Evolutionary conservation across 1,284 basidiomycete species (phyloP).

Genomic region (Naganishia sp.): DNA sequence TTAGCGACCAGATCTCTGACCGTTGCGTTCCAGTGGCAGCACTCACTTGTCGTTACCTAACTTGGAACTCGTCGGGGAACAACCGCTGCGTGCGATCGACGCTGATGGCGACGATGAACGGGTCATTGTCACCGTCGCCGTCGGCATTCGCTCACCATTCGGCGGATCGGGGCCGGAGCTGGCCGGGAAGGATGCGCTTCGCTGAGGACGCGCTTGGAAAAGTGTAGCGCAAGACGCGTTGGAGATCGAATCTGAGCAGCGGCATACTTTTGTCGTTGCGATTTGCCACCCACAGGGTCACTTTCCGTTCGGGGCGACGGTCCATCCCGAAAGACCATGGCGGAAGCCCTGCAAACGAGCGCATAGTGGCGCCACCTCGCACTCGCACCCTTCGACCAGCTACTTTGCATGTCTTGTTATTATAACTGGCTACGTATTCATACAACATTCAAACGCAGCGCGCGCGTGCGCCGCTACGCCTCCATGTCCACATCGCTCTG

Average conservation of each 20-base stretch:
- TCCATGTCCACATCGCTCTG: slow-evolving; percentile 54
- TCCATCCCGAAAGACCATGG: no score
- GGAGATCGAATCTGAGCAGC: not conserved
- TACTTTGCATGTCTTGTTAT: not conserved
- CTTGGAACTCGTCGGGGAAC: no score
- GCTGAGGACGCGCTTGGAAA: not conserved
- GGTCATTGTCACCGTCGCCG: slow-evolving; percentile 3
- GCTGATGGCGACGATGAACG: not conserved
- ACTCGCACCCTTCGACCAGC: no score
- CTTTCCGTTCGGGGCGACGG: no score
- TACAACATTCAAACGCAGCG: not conserved
- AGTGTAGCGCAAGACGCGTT: not conserved
- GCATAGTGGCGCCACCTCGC: no score
- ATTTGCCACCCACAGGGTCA: no score
- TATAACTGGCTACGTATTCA: not conserved
- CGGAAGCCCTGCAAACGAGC: no score
- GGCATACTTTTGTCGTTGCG: not conserved
- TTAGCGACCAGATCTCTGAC: no score
- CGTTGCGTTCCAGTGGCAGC: not conserved
- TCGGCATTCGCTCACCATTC: not conserved
- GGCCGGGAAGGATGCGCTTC: not conserved
- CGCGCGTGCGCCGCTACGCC: not conserved
- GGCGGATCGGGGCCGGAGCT: not conserved
- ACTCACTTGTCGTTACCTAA: slow-evolving; percentile 7
- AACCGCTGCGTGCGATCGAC: not conserved